phyloP scores from a whole-genome alignment of 805 yeast species.

The Peterozyma xylosa region DNA sequence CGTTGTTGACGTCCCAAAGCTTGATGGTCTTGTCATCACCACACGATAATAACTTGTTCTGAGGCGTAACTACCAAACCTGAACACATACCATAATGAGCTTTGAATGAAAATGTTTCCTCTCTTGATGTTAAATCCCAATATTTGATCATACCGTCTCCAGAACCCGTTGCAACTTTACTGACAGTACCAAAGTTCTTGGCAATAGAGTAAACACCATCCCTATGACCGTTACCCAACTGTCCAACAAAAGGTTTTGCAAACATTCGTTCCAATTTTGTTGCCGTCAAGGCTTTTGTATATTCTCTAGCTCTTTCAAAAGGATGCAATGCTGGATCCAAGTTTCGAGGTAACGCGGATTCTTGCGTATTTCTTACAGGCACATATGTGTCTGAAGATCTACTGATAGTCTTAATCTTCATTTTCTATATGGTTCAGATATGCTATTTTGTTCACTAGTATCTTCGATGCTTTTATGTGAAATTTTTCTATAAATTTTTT shows the following conservation, averaged over 20 bases:
- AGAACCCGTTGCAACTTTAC: constrained; percentile 80
- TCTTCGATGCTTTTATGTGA: no score
- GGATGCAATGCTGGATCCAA: constrained; percentile 93
- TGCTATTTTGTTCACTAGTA: no score
- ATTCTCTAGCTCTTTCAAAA: constrained; percentile 94
- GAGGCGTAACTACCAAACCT: constrained; percentile 66
- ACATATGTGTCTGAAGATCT: constrained; percentile 89
- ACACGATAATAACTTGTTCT: constrained; percentile 63
- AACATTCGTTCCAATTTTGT: constrained; percentile 94
- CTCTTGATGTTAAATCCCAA: constrained; percentile 82
- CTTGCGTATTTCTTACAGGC: constrained; percentile 87
- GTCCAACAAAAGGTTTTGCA: constrained; percentile 96
- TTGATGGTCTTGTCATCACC: constrained; percentile 88
- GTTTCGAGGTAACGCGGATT: constrained; percentile 80
- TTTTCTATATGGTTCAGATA: constrained; percentile 11
- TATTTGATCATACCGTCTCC: constrained; percentile 94
- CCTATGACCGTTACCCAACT: constrained; percentile 88
- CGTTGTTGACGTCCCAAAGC: constrained; percentile 71
- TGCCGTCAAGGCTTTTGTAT: constrained; percentile 89
- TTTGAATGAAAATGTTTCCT: constrained; percentile 67
- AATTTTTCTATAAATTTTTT: no score
- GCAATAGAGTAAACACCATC: constrained; percentile 92
- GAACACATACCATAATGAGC: constrained; percentile 90
- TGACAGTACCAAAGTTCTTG: constrained; percentile 61
- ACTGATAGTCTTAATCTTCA: constrained; percentile 85